Conservation (phyloP, 2,329 filamentous ascomycete genomes). For the Colletotrichum nymphaeae region DNA sequence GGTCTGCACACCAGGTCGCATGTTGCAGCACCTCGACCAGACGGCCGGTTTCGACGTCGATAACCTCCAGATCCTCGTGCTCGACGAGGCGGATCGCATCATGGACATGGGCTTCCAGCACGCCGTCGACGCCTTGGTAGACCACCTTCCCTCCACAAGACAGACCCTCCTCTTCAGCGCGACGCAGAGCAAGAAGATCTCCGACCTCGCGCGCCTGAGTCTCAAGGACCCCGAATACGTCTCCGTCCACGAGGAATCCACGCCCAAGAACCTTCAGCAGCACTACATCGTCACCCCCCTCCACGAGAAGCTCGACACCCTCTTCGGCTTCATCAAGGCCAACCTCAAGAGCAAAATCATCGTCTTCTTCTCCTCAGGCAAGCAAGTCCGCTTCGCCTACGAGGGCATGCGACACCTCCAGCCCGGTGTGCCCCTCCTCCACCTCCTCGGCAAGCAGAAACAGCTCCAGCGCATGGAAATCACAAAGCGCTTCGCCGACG, state of each 20-base stretch:
- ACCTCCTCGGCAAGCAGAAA: slow-evolving; percentile 94
- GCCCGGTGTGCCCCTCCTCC: slow-evolving; percentile 91
- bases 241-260: slow-evolving; percentile 90
- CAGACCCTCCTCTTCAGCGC: slow-evolving; percentile 97
- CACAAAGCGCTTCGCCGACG: slow-evolving; percentile 82
- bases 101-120: slow-evolving; percentile 97
- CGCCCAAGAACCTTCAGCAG: slow-evolving; percentile 86
- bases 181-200: slow-evolving; percentile 94
- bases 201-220: slow-evolving; percentile 88
- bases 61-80: slow-evolving; percentile 90
- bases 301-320: slow-evolving; percentile 87
- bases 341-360: slow-evolving; percentile 96
- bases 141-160: slow-evolving; percentile 85
- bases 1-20: slow-evolving; percentile 93
- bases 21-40: slow-evolving; percentile 96
- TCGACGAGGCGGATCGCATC: slow-evolving; percentile 96
- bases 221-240: slow-evolving; percentile 94
- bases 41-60: slow-evolving; percentile 90
- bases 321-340: slow-evolving; percentile 92
- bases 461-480: slow-evolving; percentile 90
- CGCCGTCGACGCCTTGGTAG: slow-evolving; percentile 91
- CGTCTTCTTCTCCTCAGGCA: slow-evolving; percentile 94
- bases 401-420: slow-evolving; percentile 93
- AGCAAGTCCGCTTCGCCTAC: slow-evolving; percentile 96
- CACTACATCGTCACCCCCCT: slow-evolving; percentile 90